phyloP scores from a whole-genome alignment of 2,329 filamentous ascomycete species.

The Diaporthe citri region DNA sequence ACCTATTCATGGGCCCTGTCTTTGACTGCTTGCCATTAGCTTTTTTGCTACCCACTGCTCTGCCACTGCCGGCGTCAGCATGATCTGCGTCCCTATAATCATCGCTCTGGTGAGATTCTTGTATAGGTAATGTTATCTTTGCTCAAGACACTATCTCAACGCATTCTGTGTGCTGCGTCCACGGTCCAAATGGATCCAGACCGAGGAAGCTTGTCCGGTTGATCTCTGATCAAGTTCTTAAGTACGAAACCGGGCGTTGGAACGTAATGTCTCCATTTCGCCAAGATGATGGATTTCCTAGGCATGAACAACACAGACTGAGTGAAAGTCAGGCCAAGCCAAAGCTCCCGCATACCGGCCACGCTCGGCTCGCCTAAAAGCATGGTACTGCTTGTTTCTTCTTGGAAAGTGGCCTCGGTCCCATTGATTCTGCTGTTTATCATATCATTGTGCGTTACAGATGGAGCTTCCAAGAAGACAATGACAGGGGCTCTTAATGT shows the following conservation, averaged over 20 bases:
- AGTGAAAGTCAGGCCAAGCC: neutral
- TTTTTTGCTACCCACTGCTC: too few relatives aligned
- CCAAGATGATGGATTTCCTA: neutral
- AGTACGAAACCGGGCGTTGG: neutral
- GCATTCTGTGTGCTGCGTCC: too few relatives aligned
- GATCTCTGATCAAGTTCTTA: neutral
- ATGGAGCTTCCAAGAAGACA: neutral
- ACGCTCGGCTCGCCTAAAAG: constrained; percentile 13
- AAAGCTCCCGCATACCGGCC: neutral
- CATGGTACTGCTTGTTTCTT: constrained; percentile 6
- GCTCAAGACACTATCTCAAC: too few relatives aligned
- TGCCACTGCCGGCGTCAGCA: too few relatives aligned
- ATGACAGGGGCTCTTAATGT: neutral
- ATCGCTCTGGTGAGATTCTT: too few relatives aligned
- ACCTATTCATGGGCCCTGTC: too few relatives aligned
- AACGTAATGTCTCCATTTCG: neutral
- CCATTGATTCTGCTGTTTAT: neutral
- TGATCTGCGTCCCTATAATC: too few relatives aligned
- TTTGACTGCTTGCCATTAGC: too few relatives aligned
- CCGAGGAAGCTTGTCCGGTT: too few relatives aligned
- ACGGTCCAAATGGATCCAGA: too few relatives aligned
- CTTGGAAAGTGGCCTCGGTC: neutral
- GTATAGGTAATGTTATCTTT: too few relatives aligned
- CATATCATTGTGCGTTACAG: neutral
- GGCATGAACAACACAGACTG: neutral